Evolutionary conservation across 2,329 filamentous ascomycete genomes (phyloP), one percentile per base, ranked within the genome.

Genomic region (Clarireedia monteithiana): DNA sequence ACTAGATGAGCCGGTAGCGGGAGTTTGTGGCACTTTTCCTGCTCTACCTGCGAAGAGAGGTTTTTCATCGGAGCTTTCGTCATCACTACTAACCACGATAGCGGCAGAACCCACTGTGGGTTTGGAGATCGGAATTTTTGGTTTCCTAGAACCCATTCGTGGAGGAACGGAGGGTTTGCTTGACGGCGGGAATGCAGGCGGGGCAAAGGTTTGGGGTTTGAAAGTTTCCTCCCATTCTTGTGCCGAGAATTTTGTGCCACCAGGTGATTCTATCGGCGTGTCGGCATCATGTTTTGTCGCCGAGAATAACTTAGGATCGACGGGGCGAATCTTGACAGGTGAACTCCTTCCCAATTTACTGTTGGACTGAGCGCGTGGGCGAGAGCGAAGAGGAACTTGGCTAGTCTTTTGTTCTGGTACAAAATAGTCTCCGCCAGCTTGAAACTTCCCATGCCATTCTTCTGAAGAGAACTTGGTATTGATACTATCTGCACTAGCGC

Each of bases 391-490:
- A 24, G 59, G 58, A n/a, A 56, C 53, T 24, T 47, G 39, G 26
- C 51, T 49, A 44, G 58, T 44, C 26, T 63, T 63, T 38, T 59
- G 54, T 26, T 64, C 64, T 23, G 62, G 63, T 38, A 59, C 61
- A 50, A 69, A 68, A 51, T 66, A 66, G 56, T 64, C 62, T 23
- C 58, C 60, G 10, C 67, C 67, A 45, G 65, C 67, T 47, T 65
- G 60, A 50, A 70, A 70, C 52, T 66, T 69, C 5, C 66, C 67
- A 57, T 65, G 59, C 68, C 68, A 70, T 51, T 82, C 76, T 14
- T 77, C 75, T 4, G 77, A 72, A 20, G 75, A 76, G 67, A 85
- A 85, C 40, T 72, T 78, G 17, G 82, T 85, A 67, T 82, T 81
- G 62, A 85, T 85, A 51, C 78, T 81, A 56, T 85, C 81, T 20